Evolutionary conservation across 106 monocot genomes (phyloP), one percentile per base, ranked within the genome.

Genomic region (Acanthochlamys bracteata): DNA sequence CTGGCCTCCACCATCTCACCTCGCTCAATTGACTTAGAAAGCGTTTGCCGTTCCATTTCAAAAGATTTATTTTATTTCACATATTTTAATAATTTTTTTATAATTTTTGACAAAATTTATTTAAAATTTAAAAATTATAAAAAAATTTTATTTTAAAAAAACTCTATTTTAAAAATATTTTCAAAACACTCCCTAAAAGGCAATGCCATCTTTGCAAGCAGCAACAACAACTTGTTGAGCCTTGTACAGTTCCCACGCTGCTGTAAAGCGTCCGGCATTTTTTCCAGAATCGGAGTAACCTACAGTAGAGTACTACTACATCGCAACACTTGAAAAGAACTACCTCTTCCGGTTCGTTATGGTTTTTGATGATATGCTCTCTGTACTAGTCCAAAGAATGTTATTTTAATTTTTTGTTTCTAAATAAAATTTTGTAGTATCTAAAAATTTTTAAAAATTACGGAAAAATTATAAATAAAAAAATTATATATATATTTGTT

Each of bases 1-100:
- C 89, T 93, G 49, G 86, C 83, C 70, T 93, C 89, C 19, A 93
- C 93, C 93, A 93, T 93, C 74, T 93, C 93, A 12, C 93, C 93
- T 81, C 89, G 93, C 61, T 93, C 93, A 0, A 89, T 93, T 60
- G 93, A 89, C n/a, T 89, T 43, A 43, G 43, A 43, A 43, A 43
- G 43, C 43, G n/a, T n/a, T n/a, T n/a, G n/a, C n/a, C n/a, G n/a
- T n/a, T n/a, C n/a, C n/a, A n/a, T n/a, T n/a, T n/a, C n/a, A n/a
- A n/a, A n/a, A n/a, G n/a, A n/a, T n/a, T n/a, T n/a, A n/a, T n/a
- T n/a, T n/a, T n/a, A n/a, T n/a, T n/a, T n/a, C n/a, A n/a, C n/a
- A n/a, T n/a, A n/a, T n/a, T n/a, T n/a, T n/a, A n/a, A n/a, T n/a
- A n/a, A n/a, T n/a, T n/a, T n/a, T n/a, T n/a, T n/a, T n/a, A n/a